Conservation (phyloP, 352 stramenopile genomes). For the Phytophthora hibernalis region DNA sequence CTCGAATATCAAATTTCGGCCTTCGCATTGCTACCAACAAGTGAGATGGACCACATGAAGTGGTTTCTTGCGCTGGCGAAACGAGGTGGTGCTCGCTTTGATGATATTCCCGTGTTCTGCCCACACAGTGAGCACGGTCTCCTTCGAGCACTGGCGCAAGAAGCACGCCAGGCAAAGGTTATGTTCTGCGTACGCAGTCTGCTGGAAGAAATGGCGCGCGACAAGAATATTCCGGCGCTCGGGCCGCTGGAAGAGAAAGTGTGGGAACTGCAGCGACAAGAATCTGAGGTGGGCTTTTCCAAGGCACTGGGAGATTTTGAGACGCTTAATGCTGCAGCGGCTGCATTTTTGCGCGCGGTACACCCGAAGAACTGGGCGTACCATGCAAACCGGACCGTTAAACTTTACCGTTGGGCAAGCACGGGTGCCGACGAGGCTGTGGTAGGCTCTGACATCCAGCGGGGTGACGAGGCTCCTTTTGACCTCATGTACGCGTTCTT, state of each 20-base stretch:
- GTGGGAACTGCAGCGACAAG: conserved; percentile 66
- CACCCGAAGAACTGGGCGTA: conserved; percentile 76
- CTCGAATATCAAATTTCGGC: conserved; percentile 72
- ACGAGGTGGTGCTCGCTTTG: conserved; percentile 54
- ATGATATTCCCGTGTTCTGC: conserved; percentile 65
- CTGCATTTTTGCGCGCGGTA: conserved; percentile 62
- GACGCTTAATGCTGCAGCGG: conserved; percentile 56
- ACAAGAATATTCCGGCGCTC: conserved; percentile 82
- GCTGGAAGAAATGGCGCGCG: conserved; percentile 67
- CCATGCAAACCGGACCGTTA: conserved; percentile 67
- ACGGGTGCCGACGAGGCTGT: conserved; percentile 66
- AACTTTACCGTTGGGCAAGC: conserved; percentile 74
- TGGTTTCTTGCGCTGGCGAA: conserved; percentile 77
- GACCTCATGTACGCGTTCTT: conserved; percentile 84
- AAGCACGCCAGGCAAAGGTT: conserved; percentile 62
- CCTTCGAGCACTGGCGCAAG: conserved; percentile 58
- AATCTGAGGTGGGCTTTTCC: conserved; percentile 66
- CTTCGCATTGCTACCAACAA: conserved; percentile 71
- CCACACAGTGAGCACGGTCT: conserved; percentile 66
- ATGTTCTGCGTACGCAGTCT: conserved; percentile 81
- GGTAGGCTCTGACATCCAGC: conserved; percentile 61
- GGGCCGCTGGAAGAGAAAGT: conserved; percentile 64
- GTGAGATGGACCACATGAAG: conserved; percentile 72
- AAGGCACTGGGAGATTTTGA: conserved; percentile 60
- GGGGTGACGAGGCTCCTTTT: conserved; percentile 78